Percentiles rank a stretch among this genome's conserved stretches.
Evolutionary conservation across 345 rosid genomes (phyloP).

Genomic region (Hibiscus trionum): DNA sequence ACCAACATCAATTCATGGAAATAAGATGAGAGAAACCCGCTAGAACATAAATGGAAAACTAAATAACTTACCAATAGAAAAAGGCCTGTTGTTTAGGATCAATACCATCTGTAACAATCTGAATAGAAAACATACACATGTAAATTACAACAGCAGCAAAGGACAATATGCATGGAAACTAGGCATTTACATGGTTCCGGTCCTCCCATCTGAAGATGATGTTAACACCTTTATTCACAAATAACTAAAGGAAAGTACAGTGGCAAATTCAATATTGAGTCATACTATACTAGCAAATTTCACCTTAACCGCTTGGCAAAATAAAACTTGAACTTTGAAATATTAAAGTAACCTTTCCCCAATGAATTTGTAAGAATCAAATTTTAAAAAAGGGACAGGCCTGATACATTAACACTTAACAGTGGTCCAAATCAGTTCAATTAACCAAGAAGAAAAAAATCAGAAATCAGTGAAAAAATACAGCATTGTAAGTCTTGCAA

Average conservation of each 20-base stretch:
- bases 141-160: constrained; percentile 2
- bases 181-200: neutral
- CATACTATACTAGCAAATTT: neutral
- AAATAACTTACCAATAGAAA: constrained; percentile 54
- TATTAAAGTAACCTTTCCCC: constrained; percentile 2
- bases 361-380: neutral
- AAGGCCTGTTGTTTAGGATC: constrained; percentile 95
- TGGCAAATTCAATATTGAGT: neutral
- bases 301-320: neutral
- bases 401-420: neutral
- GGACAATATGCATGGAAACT: neutral
- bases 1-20: constrained; percentile 4
- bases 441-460: neutral
- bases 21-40: constrained; percentile 10
- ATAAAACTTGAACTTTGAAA: neutral
- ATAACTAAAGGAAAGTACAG: neutral
- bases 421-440: neutral
- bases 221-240: neutral
- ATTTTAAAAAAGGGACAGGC: neutral
- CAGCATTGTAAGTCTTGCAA: neutral
- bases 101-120: constrained; percentile 66
- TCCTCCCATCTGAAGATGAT: neutral
- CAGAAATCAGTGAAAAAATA: neutral
- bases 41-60: constrained; percentile 4
- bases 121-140: constrained; percentile 21